Base-by-base conservation (phyloP, 306 rosid genomes). In the Macrotyloma uniflorum region DNA sequence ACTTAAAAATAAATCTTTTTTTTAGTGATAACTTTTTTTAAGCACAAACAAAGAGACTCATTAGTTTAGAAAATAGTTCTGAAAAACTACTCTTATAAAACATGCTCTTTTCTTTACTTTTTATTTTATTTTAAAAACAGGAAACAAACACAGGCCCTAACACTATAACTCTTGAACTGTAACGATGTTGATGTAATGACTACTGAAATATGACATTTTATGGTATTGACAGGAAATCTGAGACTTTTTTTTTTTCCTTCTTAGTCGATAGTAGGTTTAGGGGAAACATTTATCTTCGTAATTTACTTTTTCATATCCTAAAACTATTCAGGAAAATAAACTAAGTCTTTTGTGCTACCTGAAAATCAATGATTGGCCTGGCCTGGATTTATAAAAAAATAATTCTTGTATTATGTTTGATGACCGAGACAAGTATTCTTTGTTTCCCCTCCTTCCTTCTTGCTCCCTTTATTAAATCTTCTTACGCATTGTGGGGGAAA, bases 311-410 rank as follows among this genome's bases (percentile, higher is more conserved):
- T 35, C 26, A 33, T 18, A 3, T 64, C 47, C 26, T 33, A 63
- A 63, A 33, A 1, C 26, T 18, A 33, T n/a, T 35, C 8, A 33
- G 70, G 70, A 64, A 33, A 64, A 35, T 35, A 23, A 64, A 64
- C 22, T 16, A 9, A 64, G 70, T 64, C 22, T 15, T 35, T 6
- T 35, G 26, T 64, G 70, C 10, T 47, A 23, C 30, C 33, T 38
- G 45, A 53, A 77, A 55, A 67, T 26, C 46, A 66, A 67, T 64
- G 8, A 8, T 19, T 33, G 71, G 42, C 11, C 30, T 53, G 36
- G 26, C 70, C 76, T 30, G 36, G 61, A 70, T 28, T 67, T 61
- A 32, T 70, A 47, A 70, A 35, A 58, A 78, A 59, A 46, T 33
- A 70, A 45, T 70, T 55, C 20, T 47, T 5, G 10, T 40, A 40